These are phyloP conservation scores for Candida endomychidarum DNA, from an alignment of 805 yeast species.

Conservation along the genomic window DNA sequence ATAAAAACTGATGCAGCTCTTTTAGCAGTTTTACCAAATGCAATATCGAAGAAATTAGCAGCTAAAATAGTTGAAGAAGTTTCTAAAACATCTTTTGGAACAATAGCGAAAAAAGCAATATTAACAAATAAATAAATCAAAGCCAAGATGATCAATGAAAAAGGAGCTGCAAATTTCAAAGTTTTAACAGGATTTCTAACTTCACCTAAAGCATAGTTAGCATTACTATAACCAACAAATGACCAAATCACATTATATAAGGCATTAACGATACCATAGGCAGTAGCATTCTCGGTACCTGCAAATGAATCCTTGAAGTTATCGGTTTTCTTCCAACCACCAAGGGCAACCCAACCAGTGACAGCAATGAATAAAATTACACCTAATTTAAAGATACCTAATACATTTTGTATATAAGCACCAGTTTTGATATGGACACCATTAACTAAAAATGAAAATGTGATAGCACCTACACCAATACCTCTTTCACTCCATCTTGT, in stretches of 20 bases:
- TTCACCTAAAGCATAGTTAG: conserved; percentile 80
- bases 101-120: conserved; percentile 80
- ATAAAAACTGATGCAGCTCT: conserved; percentile 77
- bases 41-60: conserved; percentile 70
- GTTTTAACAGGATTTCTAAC: conserved; percentile 70
- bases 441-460: conserved; percentile 67
- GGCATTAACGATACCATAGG: conserved; percentile 73
- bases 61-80: conserved; percentile 70
- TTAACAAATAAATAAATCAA: conserved; percentile 73
- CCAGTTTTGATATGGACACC: conserved; percentile 64
- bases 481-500: conserved; percentile 78
- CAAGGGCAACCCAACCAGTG: conserved; percentile 83
- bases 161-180: conserved; percentile 71
- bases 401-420: conserved; percentile 56
- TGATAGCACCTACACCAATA: conserved; percentile 71
- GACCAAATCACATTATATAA: conserved; percentile 84
- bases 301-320: conserved; percentile 60
- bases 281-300: conserved; percentile 50
- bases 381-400: conserved; percentile 74
- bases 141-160: conserved; percentile 59
- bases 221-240: conserved; percentile 79
- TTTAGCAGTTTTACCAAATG: conserved; percentile 67
- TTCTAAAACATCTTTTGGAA: conserved; percentile 61
- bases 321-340: conserved; percentile 59
- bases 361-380: conserved; percentile 67